These are phyloP conservation scores for Globisporangium abappressorium DNA, from an alignment of 352 stramenopile species.

Conservation along the genomic window DNA sequence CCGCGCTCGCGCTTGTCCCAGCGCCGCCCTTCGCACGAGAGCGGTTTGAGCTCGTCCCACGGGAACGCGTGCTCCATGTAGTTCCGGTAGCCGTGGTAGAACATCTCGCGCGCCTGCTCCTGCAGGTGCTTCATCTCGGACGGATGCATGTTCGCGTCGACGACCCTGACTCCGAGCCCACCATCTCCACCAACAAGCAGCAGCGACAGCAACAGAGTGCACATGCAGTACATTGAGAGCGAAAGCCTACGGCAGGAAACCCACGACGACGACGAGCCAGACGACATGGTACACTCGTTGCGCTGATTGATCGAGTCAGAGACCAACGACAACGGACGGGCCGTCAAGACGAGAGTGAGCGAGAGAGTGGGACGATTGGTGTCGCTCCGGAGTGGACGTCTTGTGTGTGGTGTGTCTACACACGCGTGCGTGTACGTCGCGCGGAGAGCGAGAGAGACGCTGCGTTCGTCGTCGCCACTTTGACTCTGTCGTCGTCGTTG, in stretches of 20 bases:
- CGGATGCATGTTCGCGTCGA: conserved; percentile 50
- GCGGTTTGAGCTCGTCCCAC: conserved; percentile 86
- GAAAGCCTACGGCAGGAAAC: background rate
- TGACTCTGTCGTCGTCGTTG: background rate
- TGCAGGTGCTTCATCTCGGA: conserved; percentile 66
- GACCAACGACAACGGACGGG: background rate
- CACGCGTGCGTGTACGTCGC: background rate
- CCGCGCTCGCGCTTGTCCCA: conserved; percentile 80
- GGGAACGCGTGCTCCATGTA: conserved; percentile 88
- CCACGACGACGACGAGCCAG: conserved; percentile 4
- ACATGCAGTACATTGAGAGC: background rate
- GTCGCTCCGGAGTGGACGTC: background rate
- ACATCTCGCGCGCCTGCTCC: conserved; percentile 82
- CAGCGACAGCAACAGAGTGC: background rate
- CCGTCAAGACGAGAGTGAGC: background rate
- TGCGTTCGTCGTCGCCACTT: background rate
- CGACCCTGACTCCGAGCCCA: background rate
- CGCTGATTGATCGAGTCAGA: background rate
- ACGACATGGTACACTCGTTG: background rate
- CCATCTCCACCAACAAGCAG: background rate
- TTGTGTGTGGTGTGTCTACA: background rate
- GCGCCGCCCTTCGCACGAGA: conserved; percentile 69
- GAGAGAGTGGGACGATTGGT: background rate
- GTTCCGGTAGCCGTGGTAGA: conserved; percentile 85
- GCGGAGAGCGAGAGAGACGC: background rate